Conservation (phyloP, 352 stramenopile species). For the Phytophthora melonis region DNA sequence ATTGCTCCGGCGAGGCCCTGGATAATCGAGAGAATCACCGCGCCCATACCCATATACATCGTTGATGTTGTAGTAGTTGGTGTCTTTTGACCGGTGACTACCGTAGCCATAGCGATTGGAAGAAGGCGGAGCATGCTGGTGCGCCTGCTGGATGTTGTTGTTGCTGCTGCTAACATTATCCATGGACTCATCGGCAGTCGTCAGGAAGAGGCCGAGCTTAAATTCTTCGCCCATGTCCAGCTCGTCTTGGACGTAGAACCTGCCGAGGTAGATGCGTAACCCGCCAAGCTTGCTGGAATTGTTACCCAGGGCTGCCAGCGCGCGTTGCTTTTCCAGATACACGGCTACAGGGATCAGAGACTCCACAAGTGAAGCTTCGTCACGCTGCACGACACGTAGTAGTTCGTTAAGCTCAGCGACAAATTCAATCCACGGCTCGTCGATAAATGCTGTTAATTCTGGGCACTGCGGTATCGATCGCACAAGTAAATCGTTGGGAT, state of each 20-base stretch:
- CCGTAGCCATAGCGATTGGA: conserved; percentile 36
- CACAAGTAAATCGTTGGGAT: conserved; percentile 84
- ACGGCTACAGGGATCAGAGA: conserved; percentile 69
- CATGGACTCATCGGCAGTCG: conserved; percentile 50
- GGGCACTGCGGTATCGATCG: conserved; percentile 81
- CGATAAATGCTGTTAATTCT: conserved; percentile 86
- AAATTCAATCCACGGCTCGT: conserved; percentile 88
- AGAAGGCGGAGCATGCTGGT: conserved; percentile 25
- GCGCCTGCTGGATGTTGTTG: conserved; percentile 29
- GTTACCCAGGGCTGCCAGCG: conserved; percentile 41
- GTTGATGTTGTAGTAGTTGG: conserved; percentile 47
- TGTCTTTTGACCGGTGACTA: conserved; percentile 37
- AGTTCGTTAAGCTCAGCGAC: conserved; percentile 84
- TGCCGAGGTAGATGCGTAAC: conserved; percentile 74
- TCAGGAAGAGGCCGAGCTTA: conserved; percentile 78
- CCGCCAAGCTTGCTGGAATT: conserved; percentile 63
- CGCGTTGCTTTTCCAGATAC: conserved; percentile 71
- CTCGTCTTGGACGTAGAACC: conserved; percentile 81
- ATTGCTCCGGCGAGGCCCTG: conserved; percentile 25
- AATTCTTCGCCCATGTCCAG: conserved; percentile 75
- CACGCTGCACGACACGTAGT: conserved; percentile 71
- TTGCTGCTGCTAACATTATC: conserved; percentile 38
- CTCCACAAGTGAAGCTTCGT: conserved; percentile 60
- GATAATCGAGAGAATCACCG: conserved; percentile 48
- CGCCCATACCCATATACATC: conserved; percentile 52